phyloP scores from a whole-genome alignment of 495 filamentous ascomycete genomes.

The Rusavskia elegans region DNA sequence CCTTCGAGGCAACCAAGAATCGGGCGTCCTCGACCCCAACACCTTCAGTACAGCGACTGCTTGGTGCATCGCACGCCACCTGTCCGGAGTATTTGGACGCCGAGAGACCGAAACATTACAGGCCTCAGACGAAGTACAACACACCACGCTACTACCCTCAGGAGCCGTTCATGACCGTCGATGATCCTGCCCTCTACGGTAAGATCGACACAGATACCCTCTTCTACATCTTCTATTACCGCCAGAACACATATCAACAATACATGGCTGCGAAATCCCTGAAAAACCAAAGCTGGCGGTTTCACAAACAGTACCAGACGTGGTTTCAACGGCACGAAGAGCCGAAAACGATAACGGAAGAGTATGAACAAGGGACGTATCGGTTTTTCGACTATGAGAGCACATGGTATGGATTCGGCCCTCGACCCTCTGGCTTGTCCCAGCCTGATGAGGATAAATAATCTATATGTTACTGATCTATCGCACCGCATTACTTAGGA shows the following conservation, averaged over 20 bases:
- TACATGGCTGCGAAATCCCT: constrained; percentile 91
- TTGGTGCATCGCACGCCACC: constrained; percentile 50
- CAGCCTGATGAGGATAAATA: too few relatives aligned
- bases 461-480: constrained; percentile 3
- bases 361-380: constrained; percentile 96
- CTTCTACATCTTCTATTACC: constrained; percentile 99
- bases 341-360: constrained; percentile 94
- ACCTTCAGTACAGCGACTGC: constrained; percentile 52
- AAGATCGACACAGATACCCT: constrained; percentile 87
- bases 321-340: constrained; percentile 99
- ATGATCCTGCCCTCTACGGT: constrained; percentile 71
- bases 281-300: constrained; percentile 94
- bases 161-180: constrained; percentile 75
- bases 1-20: constrained; percentile 71
- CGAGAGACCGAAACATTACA: constrained; percentile 68
- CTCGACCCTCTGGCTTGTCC: not conserved
- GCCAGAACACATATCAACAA: constrained; percentile 89
- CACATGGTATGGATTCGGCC: constrained; percentile 60
- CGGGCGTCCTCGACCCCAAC: constrained; percentile 37
- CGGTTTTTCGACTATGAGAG: constrained; percentile 99
- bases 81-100: constrained; percentile 64
- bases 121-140: constrained; percentile 61
- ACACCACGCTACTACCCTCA: constrained; percentile 81
- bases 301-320: constrained; percentile 98
- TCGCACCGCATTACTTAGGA: constrained; percentile 43